Conservation (phyloP, 345 rosid species). For the Firmiana major region DNA sequence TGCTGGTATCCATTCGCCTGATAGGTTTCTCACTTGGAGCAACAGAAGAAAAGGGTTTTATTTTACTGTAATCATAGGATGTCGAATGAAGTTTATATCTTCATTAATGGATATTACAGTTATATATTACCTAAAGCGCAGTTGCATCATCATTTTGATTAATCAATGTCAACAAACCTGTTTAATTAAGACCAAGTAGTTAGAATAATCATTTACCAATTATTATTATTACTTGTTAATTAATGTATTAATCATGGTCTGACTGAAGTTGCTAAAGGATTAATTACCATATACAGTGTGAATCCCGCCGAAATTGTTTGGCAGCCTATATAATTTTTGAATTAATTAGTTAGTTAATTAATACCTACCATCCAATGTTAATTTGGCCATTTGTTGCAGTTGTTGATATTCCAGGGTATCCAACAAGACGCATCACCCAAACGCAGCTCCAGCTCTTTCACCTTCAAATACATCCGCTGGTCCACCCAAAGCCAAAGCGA, state of each 20-base stretch:
- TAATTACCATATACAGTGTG: conserved; percentile 80
- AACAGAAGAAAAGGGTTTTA: too few relatives aligned
- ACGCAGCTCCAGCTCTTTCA: conserved; percentile 65
- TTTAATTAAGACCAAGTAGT: not conserved
- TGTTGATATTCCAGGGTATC: conserved; percentile 54
- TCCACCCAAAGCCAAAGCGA: conserved; percentile 65
- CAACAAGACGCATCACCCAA: conserved; percentile 78
- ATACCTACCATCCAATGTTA: conserved; percentile 71
- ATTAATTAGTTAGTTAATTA: too few relatives aligned
- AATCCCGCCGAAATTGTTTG: conserved; percentile 52
- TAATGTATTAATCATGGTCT: too few relatives aligned
- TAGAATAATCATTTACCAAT: too few relatives aligned
- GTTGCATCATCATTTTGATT: conserved; percentile 1
- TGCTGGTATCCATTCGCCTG: too few relatives aligned
- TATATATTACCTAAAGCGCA: not conserved
- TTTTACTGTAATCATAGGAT: too few relatives aligned
- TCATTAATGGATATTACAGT: too few relatives aligned
- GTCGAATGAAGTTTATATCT: too few relatives aligned
- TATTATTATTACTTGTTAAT: too few relatives aligned
- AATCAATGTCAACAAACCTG: conserved; percentile 11
- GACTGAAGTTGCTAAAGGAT: too few relatives aligned
- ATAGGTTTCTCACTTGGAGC: too few relatives aligned
- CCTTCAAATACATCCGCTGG: conserved; percentile 68
- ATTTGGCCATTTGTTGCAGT: conserved; percentile 23
- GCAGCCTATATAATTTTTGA: too few relatives aligned